Base-by-base conservation (phyloP, 495 filamentous ascomycete species). In the Cryomyces antarcticus region DNA sequence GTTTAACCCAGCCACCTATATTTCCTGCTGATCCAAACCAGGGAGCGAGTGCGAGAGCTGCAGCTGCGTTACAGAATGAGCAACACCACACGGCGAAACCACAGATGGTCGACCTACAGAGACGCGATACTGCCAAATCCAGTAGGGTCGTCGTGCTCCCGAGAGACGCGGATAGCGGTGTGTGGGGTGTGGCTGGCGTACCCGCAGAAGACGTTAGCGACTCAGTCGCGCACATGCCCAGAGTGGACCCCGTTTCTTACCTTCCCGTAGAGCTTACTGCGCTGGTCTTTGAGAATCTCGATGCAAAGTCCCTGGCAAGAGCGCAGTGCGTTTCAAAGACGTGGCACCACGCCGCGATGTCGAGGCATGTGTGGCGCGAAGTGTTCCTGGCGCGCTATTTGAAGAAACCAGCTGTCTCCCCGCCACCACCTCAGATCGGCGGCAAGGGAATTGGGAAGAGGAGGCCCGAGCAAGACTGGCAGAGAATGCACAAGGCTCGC, bases 401-500 rank as follows among this genome's bases (percentile, higher is more conserved):
- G 31, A 52, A 49, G 49, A 66, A 68, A 59, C 43, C 49, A 57
- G 34, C 52, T 69, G 53, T 62, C 54, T 38, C 65, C 65, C 48
- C 57, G 53, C 41, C 65, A 66, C 60, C 58, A 30, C 46, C 59
- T 30, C 48, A 48, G 38, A 52, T 59, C 38, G 53, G 60, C 36
- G 46, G 59, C 45, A 38, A 46, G 0, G 75, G 73, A 6, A 45
- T 72, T 38, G 71, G 73, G 5, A 68, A 70, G 50, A 43, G 45
- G 28, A 46, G 56, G 24, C 62, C 64, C 5, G 60, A 69, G 43
- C 72, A 77, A 42, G 71, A 93, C 53, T 97, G 88, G 88, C 85
- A 85, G 64, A 69, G 72, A 43, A 81, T 93, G 61, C 92, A 82
- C 57, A 62, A 73, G 47, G 78, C 78, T 34, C 77, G 81, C 40